Evolutionary conservation across 2,329 filamentous ascomycete genomes (phyloP).

Genomic region (Trichoderma polysporum): DNA sequence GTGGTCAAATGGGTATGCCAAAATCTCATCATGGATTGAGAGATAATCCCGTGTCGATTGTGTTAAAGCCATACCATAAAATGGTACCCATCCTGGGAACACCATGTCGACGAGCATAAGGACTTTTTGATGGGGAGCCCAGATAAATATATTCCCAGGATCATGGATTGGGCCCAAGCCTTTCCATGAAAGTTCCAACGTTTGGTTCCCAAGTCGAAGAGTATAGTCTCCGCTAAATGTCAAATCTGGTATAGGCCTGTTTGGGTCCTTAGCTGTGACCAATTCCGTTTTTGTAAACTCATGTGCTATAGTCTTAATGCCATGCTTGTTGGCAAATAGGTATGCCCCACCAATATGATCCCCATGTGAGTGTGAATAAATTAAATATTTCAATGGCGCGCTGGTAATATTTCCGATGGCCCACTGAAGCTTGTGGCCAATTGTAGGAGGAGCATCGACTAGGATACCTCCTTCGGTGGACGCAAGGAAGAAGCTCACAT

Average conservation of each 20-base stretch:
- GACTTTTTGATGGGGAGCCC: not conserved
- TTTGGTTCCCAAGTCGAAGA: not conserved
- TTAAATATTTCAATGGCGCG: not conserved
- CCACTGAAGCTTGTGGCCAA: not conserved
- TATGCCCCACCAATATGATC: not conserved
- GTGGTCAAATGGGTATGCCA: not conserved
- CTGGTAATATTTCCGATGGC: not conserved
- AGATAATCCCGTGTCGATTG: not conserved
- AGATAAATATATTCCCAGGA: not conserved
- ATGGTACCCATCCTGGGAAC: not conserved
- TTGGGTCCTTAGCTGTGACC: not conserved
- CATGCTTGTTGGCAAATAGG: not conserved
- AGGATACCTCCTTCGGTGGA: not conserved
- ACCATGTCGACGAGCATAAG: constrained; percentile 1
- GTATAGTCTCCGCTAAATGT: not conserved
- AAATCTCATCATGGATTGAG: not conserved
- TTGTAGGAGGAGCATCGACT: not conserved
- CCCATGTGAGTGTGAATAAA: not conserved
- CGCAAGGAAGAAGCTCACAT: not conserved
- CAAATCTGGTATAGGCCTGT: not conserved
- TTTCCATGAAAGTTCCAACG: not conserved
- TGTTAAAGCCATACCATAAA: not conserved
- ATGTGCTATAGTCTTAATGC: not conserved
- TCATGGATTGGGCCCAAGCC: not conserved
- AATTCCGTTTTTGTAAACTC: not conserved